These are phyloP conservation scores for Penicillium sp. DNA, from an alignment of 2,329 filamentous ascomycete genomes.

Conservation along the genomic window DNA sequence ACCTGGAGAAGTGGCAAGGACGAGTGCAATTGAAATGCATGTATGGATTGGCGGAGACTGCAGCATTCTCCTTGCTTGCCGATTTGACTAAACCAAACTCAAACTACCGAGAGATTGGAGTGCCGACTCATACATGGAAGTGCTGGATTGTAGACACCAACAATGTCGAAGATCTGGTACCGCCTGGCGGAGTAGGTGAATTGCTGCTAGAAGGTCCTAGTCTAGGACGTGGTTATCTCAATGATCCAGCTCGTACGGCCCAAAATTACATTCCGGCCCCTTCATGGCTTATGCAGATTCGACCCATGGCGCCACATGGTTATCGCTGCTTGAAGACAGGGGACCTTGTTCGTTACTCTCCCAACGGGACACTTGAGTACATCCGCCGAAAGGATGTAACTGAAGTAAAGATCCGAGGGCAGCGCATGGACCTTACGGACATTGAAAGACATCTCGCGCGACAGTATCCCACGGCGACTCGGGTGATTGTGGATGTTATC, in stretches of 20 bases:
- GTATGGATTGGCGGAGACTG: background rate
- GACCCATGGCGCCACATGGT: background rate
- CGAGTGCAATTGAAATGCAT: background rate
- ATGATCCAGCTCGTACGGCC: background rate
- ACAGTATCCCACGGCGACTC: background rate
- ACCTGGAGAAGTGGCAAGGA: background rate
- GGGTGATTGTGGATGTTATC: background rate
- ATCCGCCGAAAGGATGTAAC: conserved; percentile 33
- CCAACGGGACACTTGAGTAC: conserved; percentile 31
- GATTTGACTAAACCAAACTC: background rate
- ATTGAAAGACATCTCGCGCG: conserved; percentile 22
- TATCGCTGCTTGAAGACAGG: background rate
- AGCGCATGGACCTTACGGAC: conserved; percentile 37
- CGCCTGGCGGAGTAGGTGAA: background rate
- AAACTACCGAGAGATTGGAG: background rate
- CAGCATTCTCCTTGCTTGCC: background rate
- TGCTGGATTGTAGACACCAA: background rate
- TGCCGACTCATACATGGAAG: background rate
- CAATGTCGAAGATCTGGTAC: background rate
- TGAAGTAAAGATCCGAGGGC: conserved; percentile 38
- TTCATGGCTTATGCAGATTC: background rate
- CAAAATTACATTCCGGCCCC: background rate
- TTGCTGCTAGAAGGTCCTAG: background rate
- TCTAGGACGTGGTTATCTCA: background rate
- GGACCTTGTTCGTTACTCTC: conserved; percentile 18